Conservation (phyloP, 2,329 filamentous ascomycete species). For the Ampelomyces quisqualis region DNA sequence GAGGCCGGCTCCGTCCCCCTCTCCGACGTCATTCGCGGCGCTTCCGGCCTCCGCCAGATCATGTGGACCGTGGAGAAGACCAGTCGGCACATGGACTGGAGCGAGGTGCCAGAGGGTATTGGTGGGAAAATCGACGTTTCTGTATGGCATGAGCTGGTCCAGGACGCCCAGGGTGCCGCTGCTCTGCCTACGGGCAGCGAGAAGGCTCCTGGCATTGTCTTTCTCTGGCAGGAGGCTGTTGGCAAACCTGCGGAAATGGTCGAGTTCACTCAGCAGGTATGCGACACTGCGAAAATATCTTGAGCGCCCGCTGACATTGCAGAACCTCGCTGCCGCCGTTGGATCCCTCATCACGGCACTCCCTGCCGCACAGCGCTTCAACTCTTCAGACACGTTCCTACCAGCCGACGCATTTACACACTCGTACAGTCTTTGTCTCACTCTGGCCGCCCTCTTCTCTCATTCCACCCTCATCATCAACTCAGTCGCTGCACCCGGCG, state of each 20-base stretch:
- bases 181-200: conserved; percentile 66
- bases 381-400: conserved; percentile 75
- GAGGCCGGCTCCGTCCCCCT: conserved; percentile 85
- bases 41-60: conserved; percentile 69
- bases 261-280: conserved; percentile 71
- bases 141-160: conserved; percentile 91
- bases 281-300: conserved; percentile 1
- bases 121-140: conserved; percentile 74
- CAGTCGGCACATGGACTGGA: conserved; percentile 93
- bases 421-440: conserved; percentile 76
- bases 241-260: conserved; percentile 63
- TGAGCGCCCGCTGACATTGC: conserved; percentile 9
- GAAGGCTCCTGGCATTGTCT: conserved; percentile 54
- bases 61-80: conserved; percentile 93
- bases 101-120: conserved; percentile 76
- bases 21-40: conserved; percentile 67
- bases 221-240: conserved; percentile 64
- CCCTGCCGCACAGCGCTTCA: conserved; percentile 72
- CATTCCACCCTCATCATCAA: conserved; percentile 86
- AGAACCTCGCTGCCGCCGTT: conserved; percentile 86
- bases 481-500: conserved; percentile 73
- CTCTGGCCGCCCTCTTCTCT: conserved; percentile 78
- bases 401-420: conserved; percentile 79
- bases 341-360: conserved; percentile 75
- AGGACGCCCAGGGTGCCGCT: conserved; percentile 59